phyloP scores from a whole-genome alignment of 805 yeast genomes.

The Cyberlindnera americana region DNA sequence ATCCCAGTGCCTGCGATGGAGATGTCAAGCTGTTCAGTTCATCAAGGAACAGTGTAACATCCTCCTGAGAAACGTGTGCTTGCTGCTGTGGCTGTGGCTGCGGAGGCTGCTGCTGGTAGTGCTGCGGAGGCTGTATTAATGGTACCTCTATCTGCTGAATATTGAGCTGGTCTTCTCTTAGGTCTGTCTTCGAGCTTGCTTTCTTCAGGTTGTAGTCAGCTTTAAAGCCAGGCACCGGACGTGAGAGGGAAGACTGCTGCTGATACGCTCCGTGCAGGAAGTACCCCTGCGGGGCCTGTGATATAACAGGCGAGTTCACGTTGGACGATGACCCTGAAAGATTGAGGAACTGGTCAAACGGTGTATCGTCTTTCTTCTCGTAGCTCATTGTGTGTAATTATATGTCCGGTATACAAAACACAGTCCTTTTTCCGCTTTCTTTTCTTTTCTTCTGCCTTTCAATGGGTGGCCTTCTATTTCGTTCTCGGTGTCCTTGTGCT shows the following conservation, averaged over 20 bases:
- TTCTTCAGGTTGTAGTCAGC: slow-evolving; percentile 15
- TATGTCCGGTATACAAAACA: too few relatives aligned
- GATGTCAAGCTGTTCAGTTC: slow-evolving; percentile 16
- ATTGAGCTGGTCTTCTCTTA: slow-evolving; percentile 1
- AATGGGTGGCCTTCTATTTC: too few relatives aligned
- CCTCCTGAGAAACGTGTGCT: slow-evolving; percentile 5
- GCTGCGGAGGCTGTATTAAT: slow-evolving; percentile 1
- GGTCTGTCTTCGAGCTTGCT: slow-evolving; percentile 16
- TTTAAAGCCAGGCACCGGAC: slow-evolving; percentile 21
- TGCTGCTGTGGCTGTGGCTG: slow-evolving; percentile 3
- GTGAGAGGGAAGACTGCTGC: too few relatives aligned
- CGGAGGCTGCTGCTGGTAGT: too few relatives aligned
- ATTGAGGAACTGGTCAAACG: slow-evolving; percentile 21
- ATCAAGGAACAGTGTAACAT: slow-evolving; percentile 19
- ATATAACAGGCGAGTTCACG: slow-evolving; percentile 11
- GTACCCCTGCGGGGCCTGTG: slow-evolving; percentile 1
- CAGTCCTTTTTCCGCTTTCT: too few relatives aligned
- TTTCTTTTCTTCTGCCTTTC: too few relatives aligned
- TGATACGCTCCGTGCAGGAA: too few relatives aligned
- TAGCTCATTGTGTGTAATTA: background rate
- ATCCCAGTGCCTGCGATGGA: slow-evolving; percentile 8
- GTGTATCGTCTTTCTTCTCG: slow-evolving; percentile 14
- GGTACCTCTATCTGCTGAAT: background rate
- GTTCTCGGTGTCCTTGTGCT: background rate
- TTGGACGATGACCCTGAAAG: slow-evolving; percentile 18